phyloP scores from a whole-genome alignment of 176 grass and related monocot species.

The Carex cristatella region DNA sequence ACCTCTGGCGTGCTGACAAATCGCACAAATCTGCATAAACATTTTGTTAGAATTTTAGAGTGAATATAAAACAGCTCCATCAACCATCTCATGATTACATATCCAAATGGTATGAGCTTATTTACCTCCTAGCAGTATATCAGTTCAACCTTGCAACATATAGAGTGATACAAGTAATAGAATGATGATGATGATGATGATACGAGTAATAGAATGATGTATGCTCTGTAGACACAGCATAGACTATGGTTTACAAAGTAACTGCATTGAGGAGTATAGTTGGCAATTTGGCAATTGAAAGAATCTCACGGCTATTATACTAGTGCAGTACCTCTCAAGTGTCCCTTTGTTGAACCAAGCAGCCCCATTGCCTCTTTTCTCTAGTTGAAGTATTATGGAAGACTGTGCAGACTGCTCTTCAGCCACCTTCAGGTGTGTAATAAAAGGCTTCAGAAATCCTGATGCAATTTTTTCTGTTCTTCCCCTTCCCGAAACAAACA shows the following conservation, averaged over 20 bases:
- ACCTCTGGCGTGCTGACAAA: constrained; percentile 98
- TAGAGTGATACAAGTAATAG: not conserved
- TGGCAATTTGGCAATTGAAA: not conserved
- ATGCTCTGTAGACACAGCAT: not conserved
- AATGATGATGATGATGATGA: not conserved
- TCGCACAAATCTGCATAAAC: constrained; percentile 71
- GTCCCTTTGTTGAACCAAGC: constrained; percentile 96
- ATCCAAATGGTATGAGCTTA: not conserved
- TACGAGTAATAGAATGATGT: not conserved
- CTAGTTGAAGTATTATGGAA: constrained; percentile 67
- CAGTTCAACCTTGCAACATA: not conserved
- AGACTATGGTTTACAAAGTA: not conserved
- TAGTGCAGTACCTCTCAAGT: constrained; percentile 63
- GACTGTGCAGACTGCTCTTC: constrained; percentile 59
- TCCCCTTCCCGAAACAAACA: constrained; percentile 84
- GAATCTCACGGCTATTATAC: not conserved
- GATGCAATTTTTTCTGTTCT: constrained; percentile 95
- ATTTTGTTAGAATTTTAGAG: not conserved
- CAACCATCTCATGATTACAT: not conserved
- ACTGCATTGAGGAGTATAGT: not conserved
- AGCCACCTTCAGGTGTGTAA: constrained; percentile 68
- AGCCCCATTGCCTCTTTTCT: constrained; percentile 29
- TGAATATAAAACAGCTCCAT: not conserved
- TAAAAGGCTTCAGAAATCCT: constrained; percentile 83
- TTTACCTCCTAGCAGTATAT: not conserved